phyloP scores from a whole-genome alignment of 2,329 filamentous ascomycete genomes.

The Diplodia intermedia region DNA sequence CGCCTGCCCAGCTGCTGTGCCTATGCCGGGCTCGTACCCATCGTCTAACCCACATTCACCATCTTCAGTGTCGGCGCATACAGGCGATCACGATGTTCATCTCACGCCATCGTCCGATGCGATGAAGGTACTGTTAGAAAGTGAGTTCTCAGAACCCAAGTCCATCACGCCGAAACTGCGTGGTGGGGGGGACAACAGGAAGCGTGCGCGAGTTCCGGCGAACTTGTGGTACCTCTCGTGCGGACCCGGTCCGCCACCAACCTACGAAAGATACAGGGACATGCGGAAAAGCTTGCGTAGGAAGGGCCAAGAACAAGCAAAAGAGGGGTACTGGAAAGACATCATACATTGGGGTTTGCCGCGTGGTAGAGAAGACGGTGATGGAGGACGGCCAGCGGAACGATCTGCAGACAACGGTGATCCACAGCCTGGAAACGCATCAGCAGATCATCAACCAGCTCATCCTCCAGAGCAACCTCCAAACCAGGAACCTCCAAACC shows the following conservation, averaged over 20 bases:
- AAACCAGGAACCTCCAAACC: neutral
- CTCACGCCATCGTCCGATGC: neutral
- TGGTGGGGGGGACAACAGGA: neutral
- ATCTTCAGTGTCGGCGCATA: neutral
- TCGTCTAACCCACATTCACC: neutral
- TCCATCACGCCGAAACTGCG: neutral
- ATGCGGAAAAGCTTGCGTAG: neutral
- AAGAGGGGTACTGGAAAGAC: constrained; percentile 4
- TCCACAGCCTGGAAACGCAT: too few species aligned
- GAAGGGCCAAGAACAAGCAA: neutral
- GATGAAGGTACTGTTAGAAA: neutral
- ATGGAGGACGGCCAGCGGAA: neutral
- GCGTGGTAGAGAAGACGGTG: neutral
- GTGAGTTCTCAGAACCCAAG: neutral
- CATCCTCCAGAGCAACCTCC: neutral
- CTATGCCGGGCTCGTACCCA: neutral
- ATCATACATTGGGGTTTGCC: constrained; percentile 10
- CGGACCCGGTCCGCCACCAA: neutral
- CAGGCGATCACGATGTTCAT: neutral
- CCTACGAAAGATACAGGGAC: neutral
- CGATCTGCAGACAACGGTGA: too few species aligned
- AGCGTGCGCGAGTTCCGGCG: neutral
- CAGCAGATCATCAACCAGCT: neutral
- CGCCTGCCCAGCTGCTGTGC: neutral
- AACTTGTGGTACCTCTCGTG: neutral